phyloP scores from a whole-genome alignment of 495 filamentous ascomycete species.

The Apodospora peruviana region DNA sequence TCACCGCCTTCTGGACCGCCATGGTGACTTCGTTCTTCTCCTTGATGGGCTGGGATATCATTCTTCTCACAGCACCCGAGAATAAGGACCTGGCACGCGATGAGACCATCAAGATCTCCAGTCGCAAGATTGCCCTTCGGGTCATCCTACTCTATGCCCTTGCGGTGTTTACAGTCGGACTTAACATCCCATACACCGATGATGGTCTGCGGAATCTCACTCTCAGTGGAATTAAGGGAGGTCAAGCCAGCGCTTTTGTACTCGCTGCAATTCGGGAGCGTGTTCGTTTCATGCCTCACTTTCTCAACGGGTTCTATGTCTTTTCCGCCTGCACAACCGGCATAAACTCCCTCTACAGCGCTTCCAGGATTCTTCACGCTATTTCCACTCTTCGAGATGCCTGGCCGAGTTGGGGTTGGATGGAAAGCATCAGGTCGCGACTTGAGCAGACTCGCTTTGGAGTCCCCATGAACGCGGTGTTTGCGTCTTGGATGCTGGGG shows the following conservation, averaged over 20 bases:
- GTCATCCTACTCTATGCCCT: slow-evolving; percentile 36
- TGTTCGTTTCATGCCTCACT: slow-evolving; percentile 23
- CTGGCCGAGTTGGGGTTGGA: slow-evolving; percentile 26
- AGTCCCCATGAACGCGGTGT: slow-evolving; percentile 41
- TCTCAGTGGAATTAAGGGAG: slow-evolving; percentile 21
- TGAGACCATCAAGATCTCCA: slow-evolving; percentile 40
- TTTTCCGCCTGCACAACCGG: slow-evolving; percentile 35
- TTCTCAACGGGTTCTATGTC: slow-evolving; percentile 40
- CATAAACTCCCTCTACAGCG: slow-evolving; percentile 32
- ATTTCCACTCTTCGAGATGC: slow-evolving; percentile 31
- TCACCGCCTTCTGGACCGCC: slow-evolving; percentile 29
- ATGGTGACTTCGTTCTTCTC: slow-evolving; percentile 31
- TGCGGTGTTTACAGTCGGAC: slow-evolving; percentile 27
- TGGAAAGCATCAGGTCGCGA: slow-evolving; percentile 25
- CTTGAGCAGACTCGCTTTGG: slow-evolving; percentile 37
- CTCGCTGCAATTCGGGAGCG: slow-evolving; percentile 29
- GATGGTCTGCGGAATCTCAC: slow-evolving; percentile 8
- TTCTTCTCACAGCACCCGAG: slow-evolving; percentile 36
- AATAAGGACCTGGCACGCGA: slow-evolving; percentile 31
- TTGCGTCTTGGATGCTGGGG: slow-evolving; percentile 30
- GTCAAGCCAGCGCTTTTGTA: slow-evolving; percentile 34
- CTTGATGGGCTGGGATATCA: slow-evolving; percentile 41
- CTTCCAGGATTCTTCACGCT: slow-evolving; percentile 34
- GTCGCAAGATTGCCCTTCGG: slow-evolving; percentile 34
- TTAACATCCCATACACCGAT: slow-evolving; percentile 36